A percentile compares a stretch with the other conserved stretches of the same genome.
These are phyloP conservation scores for Pseudopyricularia cyperi DNA, from an alignment of 2,329 filamentous ascomycete species.

Conservation along the genomic window DNA sequence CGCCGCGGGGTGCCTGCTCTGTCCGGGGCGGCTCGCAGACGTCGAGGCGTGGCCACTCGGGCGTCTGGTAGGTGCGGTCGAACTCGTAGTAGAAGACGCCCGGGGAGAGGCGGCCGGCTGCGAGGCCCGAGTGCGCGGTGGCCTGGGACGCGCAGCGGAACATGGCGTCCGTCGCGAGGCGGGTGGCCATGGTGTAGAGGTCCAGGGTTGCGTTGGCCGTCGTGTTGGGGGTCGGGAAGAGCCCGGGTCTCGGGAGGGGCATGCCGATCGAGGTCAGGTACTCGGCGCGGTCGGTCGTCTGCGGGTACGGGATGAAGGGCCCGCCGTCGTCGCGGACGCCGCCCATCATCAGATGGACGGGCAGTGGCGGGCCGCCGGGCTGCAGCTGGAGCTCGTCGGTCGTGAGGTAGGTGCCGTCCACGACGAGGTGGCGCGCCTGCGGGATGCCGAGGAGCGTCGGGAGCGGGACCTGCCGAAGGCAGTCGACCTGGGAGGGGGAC, in stretches of 20 bases:
- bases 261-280: constrained; percentile 21
- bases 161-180: constrained; percentile 42
- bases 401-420: constrained; percentile 42
- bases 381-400: constrained; percentile 33
- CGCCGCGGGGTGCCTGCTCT: constrained; percentile 22
- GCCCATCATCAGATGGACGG: constrained; percentile 43
- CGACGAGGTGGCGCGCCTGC: constrained; percentile 38
- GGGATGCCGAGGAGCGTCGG: constrained; percentile 30
- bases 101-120: constrained; percentile 28
- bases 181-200: constrained; percentile 40
- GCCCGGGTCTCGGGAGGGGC: constrained; percentile 18
- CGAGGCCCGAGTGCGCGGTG: constrained; percentile 36
- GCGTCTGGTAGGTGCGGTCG: constrained; percentile 39
- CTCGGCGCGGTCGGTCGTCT: constrained; percentile 14
- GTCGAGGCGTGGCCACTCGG: constrained; percentile 38
- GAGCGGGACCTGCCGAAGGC: constrained; percentile 33
- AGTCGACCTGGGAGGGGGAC: constrained; percentile 35
- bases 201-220: constrained; percentile 34
- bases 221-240: constrained; percentile 35
- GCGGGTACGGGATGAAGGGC: constrained; percentile 35
- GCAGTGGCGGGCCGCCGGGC: constrained; percentile 24
- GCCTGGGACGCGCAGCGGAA: constrained; percentile 49
- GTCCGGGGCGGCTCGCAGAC: constrained; percentile 29
- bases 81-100: constrained; percentile 46
- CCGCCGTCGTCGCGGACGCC: constrained; percentile 40